phyloP scores from a whole-genome alignment of 352 stramenopile genomes.

The Phytopythium helicoides region DNA sequence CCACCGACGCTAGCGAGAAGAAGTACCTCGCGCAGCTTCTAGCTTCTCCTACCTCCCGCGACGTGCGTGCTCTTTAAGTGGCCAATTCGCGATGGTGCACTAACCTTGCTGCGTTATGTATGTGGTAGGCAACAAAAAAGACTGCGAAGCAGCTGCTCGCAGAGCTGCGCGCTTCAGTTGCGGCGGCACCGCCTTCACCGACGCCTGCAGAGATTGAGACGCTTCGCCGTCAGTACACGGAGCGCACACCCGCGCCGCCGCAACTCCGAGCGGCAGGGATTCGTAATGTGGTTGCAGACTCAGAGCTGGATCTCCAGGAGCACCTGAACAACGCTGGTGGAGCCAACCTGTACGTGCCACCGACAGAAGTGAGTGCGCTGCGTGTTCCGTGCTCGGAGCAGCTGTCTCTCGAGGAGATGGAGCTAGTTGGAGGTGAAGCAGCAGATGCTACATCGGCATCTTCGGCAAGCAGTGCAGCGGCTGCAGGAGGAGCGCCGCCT shows the following conservation, averaged over 20 bases:
- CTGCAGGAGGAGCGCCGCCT: constrained; percentile 17
- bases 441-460: constrained; percentile 21
- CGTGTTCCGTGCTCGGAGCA: constrained; percentile 71
- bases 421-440: constrained; percentile 33
- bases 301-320: constrained; percentile 79
- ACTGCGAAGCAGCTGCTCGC: constrained; percentile 67
- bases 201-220: constrained; percentile 65
- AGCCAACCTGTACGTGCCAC: constrained; percentile 58
- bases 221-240: constrained; percentile 63
- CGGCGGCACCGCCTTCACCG: constrained; percentile 24
- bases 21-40: constrained; percentile 78
- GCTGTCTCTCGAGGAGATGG: constrained; percentile 75
- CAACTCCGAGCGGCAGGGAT: constrained; percentile 78
- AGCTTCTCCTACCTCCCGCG: constrained; percentile 37
- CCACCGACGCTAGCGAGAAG: constrained; percentile 70
- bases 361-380: constrained; percentile 69
- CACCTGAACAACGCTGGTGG: constrained; percentile 67
- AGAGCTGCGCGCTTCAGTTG: constrained; percentile 51
- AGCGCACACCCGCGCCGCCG: constrained; percentile 72
- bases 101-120: not conserved
- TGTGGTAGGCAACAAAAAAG: constrained; percentile 51
- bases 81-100: not conserved
- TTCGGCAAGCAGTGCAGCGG: constrained; percentile 10
- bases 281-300: constrained; percentile 77
- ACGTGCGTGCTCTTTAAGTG: constrained; percentile 26